These are phyloP conservation scores for Lactifluus subvellereus DNA, from an alignment of 768 basidiomycete species.

Conservation along the genomic window DNA sequence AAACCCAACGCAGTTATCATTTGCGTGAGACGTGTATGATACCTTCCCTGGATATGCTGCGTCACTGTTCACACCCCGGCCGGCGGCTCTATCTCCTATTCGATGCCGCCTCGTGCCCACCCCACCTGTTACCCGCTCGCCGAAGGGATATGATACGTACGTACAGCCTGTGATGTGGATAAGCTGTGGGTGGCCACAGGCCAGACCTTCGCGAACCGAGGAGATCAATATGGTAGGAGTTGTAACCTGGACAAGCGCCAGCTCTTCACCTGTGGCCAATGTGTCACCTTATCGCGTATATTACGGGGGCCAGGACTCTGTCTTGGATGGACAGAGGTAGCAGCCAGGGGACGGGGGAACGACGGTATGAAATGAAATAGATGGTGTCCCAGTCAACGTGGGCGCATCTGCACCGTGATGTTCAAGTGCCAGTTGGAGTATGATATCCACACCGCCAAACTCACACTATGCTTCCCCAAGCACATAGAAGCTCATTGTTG, in stretches of 20 bases:
- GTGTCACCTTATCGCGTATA: not conserved
- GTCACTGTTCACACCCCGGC: not conserved
- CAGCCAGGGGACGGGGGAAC: not conserved
- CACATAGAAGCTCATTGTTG: not conserved
- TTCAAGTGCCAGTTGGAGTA: not conserved
- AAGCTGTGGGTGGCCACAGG: constrained; percentile 2
- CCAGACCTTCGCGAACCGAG: constrained; percentile 2
- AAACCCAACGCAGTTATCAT: not conserved
- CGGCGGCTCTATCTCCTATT: not conserved
- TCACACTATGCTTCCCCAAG: not conserved
- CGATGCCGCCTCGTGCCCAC: constrained; percentile 6
- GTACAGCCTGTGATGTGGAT: constrained; percentile 13
- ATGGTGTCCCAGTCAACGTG: not conserved
- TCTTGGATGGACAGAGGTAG: not conserved
- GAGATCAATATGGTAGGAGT: not conserved
- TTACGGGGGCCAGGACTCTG: not conserved
- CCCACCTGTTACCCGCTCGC: not conserved
- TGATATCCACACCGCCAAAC: not conserved
- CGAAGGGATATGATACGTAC: not conserved
- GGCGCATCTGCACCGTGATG: not conserved
- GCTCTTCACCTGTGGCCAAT: not conserved
- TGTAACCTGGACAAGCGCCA: not conserved
- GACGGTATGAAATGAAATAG: not conserved
- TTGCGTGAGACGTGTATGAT: not conserved
- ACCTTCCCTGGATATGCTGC: not conserved